These are phyloP conservation scores for Populus tremula DNA, from an alignment of 345 rosid species.

Conservation along the genomic window DNA sequence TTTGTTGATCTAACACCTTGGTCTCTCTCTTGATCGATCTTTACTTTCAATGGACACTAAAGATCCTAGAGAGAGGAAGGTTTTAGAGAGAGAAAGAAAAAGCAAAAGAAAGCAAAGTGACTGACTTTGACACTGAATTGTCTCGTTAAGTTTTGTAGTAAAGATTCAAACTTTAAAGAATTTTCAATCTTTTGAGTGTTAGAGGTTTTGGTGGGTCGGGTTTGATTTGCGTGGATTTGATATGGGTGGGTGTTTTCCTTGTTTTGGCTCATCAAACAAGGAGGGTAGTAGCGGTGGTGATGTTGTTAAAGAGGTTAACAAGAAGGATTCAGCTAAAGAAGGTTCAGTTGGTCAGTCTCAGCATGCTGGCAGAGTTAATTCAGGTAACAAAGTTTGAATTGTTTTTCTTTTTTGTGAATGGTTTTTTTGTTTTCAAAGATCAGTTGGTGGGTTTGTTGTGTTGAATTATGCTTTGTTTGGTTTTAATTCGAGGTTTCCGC, in stretches of 20 bases:
- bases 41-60: slow-evolving; percentile 42
- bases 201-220: slow-evolving; percentile 36
- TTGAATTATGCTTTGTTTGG: slow-evolving; percentile 36
- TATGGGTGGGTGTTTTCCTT: slow-evolving; percentile 98
- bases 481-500: slow-evolving; percentile 23
- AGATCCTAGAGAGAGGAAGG: slow-evolving; percentile 42
- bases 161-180: slow-evolving; percentile 10
- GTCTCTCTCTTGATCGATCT: slow-evolving; percentile 48
- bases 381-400: slow-evolving; percentile 47
- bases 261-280: slow-evolving; percentile 86
- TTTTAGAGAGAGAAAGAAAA: slow-evolving; percentile 24
- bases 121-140: slow-evolving; percentile 20
- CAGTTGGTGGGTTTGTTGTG: slow-evolving; percentile 22
- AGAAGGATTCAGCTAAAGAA: slow-evolving; percentile 77
- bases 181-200: not conserved
- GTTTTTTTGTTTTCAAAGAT: slow-evolving; percentile 4
- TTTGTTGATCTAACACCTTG: slow-evolving; percentile 77
- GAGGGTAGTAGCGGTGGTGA: slow-evolving; percentile 44
- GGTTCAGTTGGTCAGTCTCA: slow-evolving; percentile 68
- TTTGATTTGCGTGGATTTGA: slow-evolving; percentile 43
- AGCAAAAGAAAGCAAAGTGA: slow-evolving; percentile 19
- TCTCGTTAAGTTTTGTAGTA: not conserved
- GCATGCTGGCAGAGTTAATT: slow-evolving; percentile 53
- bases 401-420: not conserved
- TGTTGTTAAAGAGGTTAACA: slow-evolving; percentile 57